Conservation (phyloP, 2,329 filamentous ascomycete genomes). For the Sporothrix pseudoabietina region DNA sequence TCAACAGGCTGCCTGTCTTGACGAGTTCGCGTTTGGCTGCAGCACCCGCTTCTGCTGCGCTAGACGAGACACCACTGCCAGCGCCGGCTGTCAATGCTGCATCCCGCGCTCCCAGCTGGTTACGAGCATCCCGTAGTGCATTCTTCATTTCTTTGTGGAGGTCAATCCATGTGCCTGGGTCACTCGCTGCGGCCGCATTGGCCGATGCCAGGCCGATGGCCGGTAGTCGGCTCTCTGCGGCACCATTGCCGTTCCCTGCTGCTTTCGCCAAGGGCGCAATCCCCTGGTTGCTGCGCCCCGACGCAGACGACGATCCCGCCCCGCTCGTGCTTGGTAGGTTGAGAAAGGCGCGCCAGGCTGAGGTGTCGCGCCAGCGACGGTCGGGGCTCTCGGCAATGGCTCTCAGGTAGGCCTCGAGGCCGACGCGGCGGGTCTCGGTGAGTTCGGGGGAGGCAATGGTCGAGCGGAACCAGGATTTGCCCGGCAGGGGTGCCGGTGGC, state of each 20-base stretch:
- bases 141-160: slow-evolving; percentile 73
- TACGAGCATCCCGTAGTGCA: slow-evolving; percentile 66
- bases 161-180: slow-evolving; percentile 74
- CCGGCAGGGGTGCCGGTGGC: slow-evolving; percentile 68
- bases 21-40: slow-evolving; percentile 75
- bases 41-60: slow-evolving; percentile 63
- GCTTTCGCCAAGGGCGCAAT: slow-evolving; percentile 30
- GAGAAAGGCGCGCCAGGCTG: slow-evolving; percentile 72
- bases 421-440: slow-evolving; percentile 68
- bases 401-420: slow-evolving; percentile 70
- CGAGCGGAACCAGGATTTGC: slow-evolving; percentile 75
- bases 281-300: slow-evolving; percentile 31
- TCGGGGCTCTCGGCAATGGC: slow-evolving; percentile 74
- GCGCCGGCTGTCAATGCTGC: slow-evolving; percentile 49
- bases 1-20: slow-evolving; percentile 65
- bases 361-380: slow-evolving; percentile 72
- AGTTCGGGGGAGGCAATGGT: slow-evolving; percentile 70
- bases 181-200: slow-evolving; percentile 51
- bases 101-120: slow-evolving; percentile 69
- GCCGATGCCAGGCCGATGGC: slow-evolving; percentile 44
- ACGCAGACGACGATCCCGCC: slow-evolving; percentile 30
- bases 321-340: slow-evolving; percentile 57
- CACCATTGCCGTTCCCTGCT: slow-evolving; percentile 15
- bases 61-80: neutral
- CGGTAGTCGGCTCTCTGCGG: slow-evolving; percentile 42